Conservation (phyloP, 805 yeast species). For the Komagataella phaffii region DNA sequence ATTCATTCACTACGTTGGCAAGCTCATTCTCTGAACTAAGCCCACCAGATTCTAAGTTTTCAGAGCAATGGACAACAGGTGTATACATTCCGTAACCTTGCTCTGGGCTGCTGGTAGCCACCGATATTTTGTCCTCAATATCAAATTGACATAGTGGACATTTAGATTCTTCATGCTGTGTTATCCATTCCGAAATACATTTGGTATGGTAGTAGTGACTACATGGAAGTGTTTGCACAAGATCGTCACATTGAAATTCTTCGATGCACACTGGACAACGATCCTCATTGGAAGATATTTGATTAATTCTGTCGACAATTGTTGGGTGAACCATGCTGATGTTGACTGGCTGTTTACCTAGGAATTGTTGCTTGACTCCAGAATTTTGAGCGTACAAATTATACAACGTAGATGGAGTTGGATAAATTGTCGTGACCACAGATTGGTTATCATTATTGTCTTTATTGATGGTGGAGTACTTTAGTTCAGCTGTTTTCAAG, state of each 20-base stretch:
- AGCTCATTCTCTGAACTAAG: not conserved
- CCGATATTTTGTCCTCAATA: not conserved
- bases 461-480: not conserved
- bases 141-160: not conserved
- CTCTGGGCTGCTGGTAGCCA: not conserved
- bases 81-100: not conserved
- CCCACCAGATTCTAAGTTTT: not conserved
- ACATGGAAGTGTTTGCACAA: not conserved
- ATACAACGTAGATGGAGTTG: not conserved
- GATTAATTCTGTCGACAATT: not conserved
- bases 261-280: not conserved
- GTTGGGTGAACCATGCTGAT: not conserved
- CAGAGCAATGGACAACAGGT: not conserved
- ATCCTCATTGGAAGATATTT: not conserved
- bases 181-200: not conserved
- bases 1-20: not conserved
- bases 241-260: not conserved
- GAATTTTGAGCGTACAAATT: not conserved
- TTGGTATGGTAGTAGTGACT: not conserved
- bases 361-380: not conserved
- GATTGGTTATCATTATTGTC: not conserved
- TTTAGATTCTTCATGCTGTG: not conserved
- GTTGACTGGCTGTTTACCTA: not conserved
- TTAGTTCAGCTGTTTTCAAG: not conserved
- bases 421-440: not conserved